Evolutionary conservation across 495 filamentous ascomycete species (phyloP).

Genomic region (Penicillium dipodomyicola): DNA sequence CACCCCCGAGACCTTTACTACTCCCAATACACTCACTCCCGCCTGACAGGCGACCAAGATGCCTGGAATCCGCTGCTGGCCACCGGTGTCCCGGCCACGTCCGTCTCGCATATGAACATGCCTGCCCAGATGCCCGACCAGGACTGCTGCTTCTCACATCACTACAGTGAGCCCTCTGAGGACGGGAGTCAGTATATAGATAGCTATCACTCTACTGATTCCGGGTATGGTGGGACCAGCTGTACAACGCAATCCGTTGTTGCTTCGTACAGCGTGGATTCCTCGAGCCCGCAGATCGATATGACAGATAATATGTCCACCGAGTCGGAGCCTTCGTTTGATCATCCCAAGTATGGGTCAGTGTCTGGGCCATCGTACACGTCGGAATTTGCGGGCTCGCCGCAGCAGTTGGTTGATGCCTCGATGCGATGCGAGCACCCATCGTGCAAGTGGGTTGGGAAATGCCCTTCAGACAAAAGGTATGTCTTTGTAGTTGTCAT

Average conservation of each 20-base stretch:
- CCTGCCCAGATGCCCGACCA: constrained; percentile 19
- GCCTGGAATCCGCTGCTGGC: constrained; percentile 41
- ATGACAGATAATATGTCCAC: constrained; percentile 28
- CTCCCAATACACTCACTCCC: constrained; percentile 25
- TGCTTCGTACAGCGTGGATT: constrained; percentile 31
- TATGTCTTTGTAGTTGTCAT: constrained; percentile 9
- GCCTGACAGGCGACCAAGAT: constrained; percentile 33
- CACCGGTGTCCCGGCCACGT: constrained; percentile 31
- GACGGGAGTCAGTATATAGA: constrained; percentile 52
- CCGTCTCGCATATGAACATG: constrained; percentile 21
- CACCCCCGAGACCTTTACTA: constrained; percentile 25
- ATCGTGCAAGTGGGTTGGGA: constrained; percentile 39
- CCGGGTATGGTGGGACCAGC: constrained; percentile 58
- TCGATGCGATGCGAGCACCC: constrained; percentile 37
- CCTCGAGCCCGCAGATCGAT: constrained; percentile 31
- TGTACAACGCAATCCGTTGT: constrained; percentile 48
- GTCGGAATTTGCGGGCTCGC: constrained; percentile 20
- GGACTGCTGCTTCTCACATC: constrained; percentile 29
- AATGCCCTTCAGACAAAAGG: constrained; percentile 45
- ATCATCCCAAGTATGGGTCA: constrained; percentile 11
- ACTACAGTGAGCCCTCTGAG: constrained; percentile 50
- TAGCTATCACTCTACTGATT: constrained; percentile 53
- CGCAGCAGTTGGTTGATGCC: constrained; percentile 22
- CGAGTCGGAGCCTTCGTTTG: constrained; percentile 22
- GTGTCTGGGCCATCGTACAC: constrained; percentile 15